These are phyloP conservation scores for Scheffersomyces coipomensis DNA, from an alignment of 805 yeast species.

Conservation along the genomic window DNA sequence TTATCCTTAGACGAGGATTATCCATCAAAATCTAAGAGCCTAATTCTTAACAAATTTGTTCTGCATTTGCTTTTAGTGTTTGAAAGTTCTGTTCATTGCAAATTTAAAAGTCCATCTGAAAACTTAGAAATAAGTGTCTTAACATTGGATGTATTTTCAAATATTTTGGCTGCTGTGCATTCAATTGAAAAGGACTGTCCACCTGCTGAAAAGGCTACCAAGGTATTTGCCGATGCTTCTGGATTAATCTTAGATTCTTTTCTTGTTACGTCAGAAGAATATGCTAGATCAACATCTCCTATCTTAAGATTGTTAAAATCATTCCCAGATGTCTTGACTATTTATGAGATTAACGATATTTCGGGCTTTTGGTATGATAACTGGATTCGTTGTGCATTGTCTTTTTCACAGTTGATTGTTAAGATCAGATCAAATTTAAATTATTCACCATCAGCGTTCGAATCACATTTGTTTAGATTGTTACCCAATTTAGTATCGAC, in stretches of 20 bases:
- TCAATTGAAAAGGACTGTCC: slow-evolving; percentile 47
- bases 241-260: slow-evolving; percentile 53
- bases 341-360: slow-evolving; percentile 41
- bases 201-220: slow-evolving; percentile 37
- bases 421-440: slow-evolving; percentile 53
- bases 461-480: slow-evolving; percentile 53
- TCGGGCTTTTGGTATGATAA: slow-evolving; percentile 46
- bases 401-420: slow-evolving; percentile 56
- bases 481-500: slow-evolving; percentile 57
- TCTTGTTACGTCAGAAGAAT: slow-evolving; percentile 49
- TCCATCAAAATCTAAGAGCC: slow-evolving; percentile 40
- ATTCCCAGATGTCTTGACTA: slow-evolving; percentile 33
- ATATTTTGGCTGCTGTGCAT: slow-evolving; percentile 52
- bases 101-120: slow-evolving; percentile 55
- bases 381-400: slow-evolving; percentile 52
- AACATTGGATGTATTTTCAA: slow-evolving; percentile 53
- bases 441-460: slow-evolving; percentile 61
- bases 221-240: slow-evolving; percentile 52
- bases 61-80: slow-evolving; percentile 63
- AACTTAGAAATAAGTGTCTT: slow-evolving; percentile 59
- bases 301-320: slow-evolving; percentile 50
- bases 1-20: slow-evolving; percentile 19
- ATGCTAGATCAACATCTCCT: slow-evolving; percentile 54
- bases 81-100: slow-evolving; percentile 74
- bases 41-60: slow-evolving; percentile 53